Base-by-base conservation (phyloP, 2,329 filamentous ascomycete species). In the Ophiostoma australiae region DNA sequence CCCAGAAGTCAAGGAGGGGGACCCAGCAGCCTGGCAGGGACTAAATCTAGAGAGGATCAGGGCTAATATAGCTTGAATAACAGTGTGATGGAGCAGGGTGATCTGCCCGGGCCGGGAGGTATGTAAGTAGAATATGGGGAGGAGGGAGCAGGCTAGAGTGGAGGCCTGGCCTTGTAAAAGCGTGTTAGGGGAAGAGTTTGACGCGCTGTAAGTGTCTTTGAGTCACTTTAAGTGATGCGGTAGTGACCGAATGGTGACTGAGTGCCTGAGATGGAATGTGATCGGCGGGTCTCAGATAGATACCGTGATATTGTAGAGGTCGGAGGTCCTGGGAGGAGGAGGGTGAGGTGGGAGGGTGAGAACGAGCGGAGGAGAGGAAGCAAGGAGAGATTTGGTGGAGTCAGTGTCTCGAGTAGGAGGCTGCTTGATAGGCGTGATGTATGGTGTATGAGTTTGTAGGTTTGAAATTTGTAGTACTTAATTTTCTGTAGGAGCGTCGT, bases 61-160 rank as follows among this genome's bases (percentile, higher is more conserved):
- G 55, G 55, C 55, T 61, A 61, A 61, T 61, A 61, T 61, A 61
- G 55, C 23, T 61, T 33, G 20, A 35, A 23, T 5, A 17, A 13
- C 8, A 13, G 63, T 66, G 63, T 20, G 35, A 66, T 66, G 63
- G 63, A 20, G 63, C 33, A 66, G 35, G 35, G 11, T 13, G 63
- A 66, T 66, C 63, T 66, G 63, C 63, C 63, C 63, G 63, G 35
- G 35, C 63, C 63, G 35, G 20, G 35, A 23, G 63, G 61, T 31
- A 31, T 31, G 27, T n/a, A 58, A 58, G 52, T 58, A 65, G 15
- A 65, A 23, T 33, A 39, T 33, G 15, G 4, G 35, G 33, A 39
- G 33, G 35, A 66, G 63, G n/a, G 35, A 39, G 58, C 35, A 27
- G 33, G 20, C 61, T 17, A 37, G 58, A 63, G 27, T 7, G 33